Evolutionary conservation across 768 basidiomycete species (phyloP), one percentile per base, ranked within the genome.

Genomic region (Boletus coccyginus): DNA sequence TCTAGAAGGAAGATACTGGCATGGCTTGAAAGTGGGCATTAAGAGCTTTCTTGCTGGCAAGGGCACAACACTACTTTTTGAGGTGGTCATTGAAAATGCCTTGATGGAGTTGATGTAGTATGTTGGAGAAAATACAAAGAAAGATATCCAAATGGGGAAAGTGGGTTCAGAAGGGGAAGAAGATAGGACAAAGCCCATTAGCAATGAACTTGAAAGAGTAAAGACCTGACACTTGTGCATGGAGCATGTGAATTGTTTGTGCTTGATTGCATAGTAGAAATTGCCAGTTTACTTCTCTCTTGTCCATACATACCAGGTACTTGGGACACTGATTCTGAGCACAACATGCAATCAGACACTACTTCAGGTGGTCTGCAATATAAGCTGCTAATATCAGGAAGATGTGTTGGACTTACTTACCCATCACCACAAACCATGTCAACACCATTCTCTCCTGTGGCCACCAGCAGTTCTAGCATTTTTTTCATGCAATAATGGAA

Each of bases 401-500:
- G 19, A 55, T 8, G 1, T 8, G 2, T 0, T 1, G 7, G 9
- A 55, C n/a, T n/a, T n/a, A n/a, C n/a, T n/a, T 32, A 1, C 0
- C 48, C 36, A 32, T 55, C 48, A 1, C 27, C 33, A 24, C 48
- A 55, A 4, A 55, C 42, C 48, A 55, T 49, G 0, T 55, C 42
- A 0, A 50, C 14, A 1, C 54, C 35, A 16, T 49, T 2, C 11
- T 12, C 5, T 3, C 54, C 42, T 1, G 31, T 42, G 3, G 1
- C 10, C 4, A 55, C 27, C 4, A 55, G 42, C 0, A 27, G 47
- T 2, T 43, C 1, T 21, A 50, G 24, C 1, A 55, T 4, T 1
- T 1, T 2, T 35, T 32, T 55, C 48, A 55, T 55, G 14, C 54
- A 55, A 29, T 50, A 55, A 10, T 50, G 42, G 10, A 50, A 55